Base-by-base conservation (phyloP, 2,329 filamentous ascomycete species). In the Xylariaceae sp. region DNA sequence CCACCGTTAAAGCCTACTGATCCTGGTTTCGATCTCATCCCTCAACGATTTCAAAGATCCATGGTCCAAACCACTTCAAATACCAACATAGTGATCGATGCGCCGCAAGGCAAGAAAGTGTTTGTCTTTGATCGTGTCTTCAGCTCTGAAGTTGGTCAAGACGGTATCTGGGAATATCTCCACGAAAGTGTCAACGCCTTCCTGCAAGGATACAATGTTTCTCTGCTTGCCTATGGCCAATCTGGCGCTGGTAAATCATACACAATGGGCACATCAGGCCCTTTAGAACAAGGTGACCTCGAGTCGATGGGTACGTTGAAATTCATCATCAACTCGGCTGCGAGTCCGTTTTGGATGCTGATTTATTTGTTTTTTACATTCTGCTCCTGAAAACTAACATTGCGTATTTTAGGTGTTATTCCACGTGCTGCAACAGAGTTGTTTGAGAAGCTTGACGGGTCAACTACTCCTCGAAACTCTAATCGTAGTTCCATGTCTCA, bases 71-170 rank as follows among this genome's bases (percentile, higher is more conserved):
- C 93, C 55, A 92, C 88, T 9, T 91, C 91, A 13, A 81, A 89
- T 37, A 97, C 91, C 6, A 96, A 84, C 69, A 77, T 99, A 42
- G 82, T 90, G 20, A 91, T 99, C 63, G 94, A 97, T 68, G 89
- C 92, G 2, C 88, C 92, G 0, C 92, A 96, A 68, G 94, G 93
- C 43, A 89, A 89, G 68, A 97, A 97, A 70, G 81, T 97, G 3
- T 99, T 99, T 69, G 88, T 97, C 16, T 99, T 99, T 70, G 94
- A 99, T 74, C 87, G 92, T 57, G 92, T 99, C 4, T 99, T 99
- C 68, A 82, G 86, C 26, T 86, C 92, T 64, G 88, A 94, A 2
- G 81, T 92, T 6, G 82, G 84, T 55, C 94, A 99, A 71, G 89
- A 94, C 62, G 93, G 92, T 40, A 77, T 99, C 40, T 99, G 93